Evolutionary conservation across 768 basidiomycete species (phyloP), one percentile per base, ranked within the genome.

Genomic region (Leccinellum rugosiceps): DNA sequence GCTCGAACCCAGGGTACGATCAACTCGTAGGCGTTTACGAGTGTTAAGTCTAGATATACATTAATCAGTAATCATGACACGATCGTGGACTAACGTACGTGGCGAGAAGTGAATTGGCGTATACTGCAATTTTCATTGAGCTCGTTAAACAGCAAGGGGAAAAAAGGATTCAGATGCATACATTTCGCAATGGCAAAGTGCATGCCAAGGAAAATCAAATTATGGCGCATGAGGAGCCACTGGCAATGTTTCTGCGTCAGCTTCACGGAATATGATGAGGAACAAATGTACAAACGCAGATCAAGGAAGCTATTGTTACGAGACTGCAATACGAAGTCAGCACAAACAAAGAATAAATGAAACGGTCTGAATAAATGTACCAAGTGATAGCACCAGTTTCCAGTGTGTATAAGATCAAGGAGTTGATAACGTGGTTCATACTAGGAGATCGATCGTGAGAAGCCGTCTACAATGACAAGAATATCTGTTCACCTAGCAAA

Each of bases 331-430:
- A 6, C 31, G 3, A 25, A 2, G 21, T 63, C 11, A 69, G 14
- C 54, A 13, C 0, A 4, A 3, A 50, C 6, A 4, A 53, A 30
- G 7, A n/a, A 21, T 13, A 11, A 2, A 3, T 6, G 0, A 14
- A 17, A 1, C 8, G 2, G 17, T 35, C 32, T 1, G 1, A 23
- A 23, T 14, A 7, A 28, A 55, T 60, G 4, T 55, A 76, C 77
- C 75, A 76, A 25, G 83, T 83, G 19, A 83, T 45, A 3, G 76
- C 66, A 41, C 82, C 83, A 15, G 77, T 81, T 61, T 84, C 83
- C 31, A 84, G 72, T 0, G 81, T 77, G 56, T 83, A 83, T 2
- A 80, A 58, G 51, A 83, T 79, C 59, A 83, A 62, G 0, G 71
- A 67, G 56, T 83, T 82, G 46, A 84, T 72, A 34, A 83, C 63